A percentile compares a stretch with the other conserved stretches of the same genome.
These are phyloP conservation scores for Scenedesmus sp. DNA, from an alignment of 163 green algal genomes.

Conservation along the genomic window DNA sequence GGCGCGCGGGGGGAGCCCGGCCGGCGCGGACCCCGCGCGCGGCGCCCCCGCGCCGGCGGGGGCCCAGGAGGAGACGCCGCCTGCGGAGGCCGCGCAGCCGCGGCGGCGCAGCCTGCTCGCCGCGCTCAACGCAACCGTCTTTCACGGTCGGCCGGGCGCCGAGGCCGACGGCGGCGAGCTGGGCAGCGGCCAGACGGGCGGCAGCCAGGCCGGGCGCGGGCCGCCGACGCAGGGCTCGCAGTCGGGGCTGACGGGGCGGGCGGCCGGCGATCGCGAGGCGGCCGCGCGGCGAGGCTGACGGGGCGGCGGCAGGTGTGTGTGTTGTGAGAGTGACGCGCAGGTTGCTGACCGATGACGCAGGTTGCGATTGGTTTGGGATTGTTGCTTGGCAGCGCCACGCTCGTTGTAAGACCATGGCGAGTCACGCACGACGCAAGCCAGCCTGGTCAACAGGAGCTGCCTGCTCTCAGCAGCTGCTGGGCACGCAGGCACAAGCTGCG, in stretches of 20 bases:
- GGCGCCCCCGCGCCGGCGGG: not conserved
- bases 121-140: not conserved
- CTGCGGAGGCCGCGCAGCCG: not conserved
- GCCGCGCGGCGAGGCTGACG: no score
- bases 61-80: not conserved
- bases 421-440: no score
- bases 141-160: not conserved
- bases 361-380: no score
- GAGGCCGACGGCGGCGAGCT: not conserved
- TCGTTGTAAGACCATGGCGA: no score
- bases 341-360: no score
- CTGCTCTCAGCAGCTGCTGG: not conserved
- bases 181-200: not conserved
- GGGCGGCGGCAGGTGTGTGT: no score
- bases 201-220: not conserved
- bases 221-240: conserved; percentile 13
- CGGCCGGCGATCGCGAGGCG: no score
- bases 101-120: conserved; percentile 11
- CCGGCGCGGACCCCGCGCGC: not conserved
- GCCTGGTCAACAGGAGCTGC: not conserved
- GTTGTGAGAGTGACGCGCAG: no score
- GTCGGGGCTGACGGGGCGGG: no score
- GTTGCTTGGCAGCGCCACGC: no score
- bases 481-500: no score
- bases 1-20: not conserved